Evolutionary conservation across 305 asterid genomes (phyloP), one percentile per base, ranked within the genome.

Genomic region (Andrographis paniculata): DNA sequence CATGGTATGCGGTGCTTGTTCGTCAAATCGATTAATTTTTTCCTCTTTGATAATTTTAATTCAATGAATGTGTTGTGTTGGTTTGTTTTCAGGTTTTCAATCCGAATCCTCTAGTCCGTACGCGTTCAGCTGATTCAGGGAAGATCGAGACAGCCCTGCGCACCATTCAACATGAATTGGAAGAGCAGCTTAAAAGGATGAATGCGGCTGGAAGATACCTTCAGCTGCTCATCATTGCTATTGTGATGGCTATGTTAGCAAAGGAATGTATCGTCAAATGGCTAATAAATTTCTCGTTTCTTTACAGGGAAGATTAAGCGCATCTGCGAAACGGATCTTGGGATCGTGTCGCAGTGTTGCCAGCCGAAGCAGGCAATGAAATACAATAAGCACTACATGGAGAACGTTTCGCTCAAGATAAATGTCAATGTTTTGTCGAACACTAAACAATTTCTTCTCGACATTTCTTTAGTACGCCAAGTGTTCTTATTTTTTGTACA

Each of bases 271-370:
- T 38, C 22, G 17, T 13, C 56, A 1, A 47, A 16, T 50, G 12
- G 63, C 41, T 43, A 21, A 16, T 20, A n/a, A n/a, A n/a, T 17
- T 40, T 8, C 15, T 14, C 50, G 43, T 19, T 20, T 38, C n/a
- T 53, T 50, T 48, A 13, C 74, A 86, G 98, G 91, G 20, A 66
- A 45, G 42, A 86, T 86, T 40, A 89, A 89, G 56, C 61, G 87
- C 14, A 58, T 80, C 0, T 89, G 96, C 22, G 96, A 89, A 53
- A 89, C 96, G 0, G 87, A 75, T 41, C 40, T 89, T 70, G 96
- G 92, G 9, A 82, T 89, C 67, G 95, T 89, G 30, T 74, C 95
- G 0, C 98, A 89, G 20, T 89, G 98, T 55, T 82, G 96, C 37
- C 79, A 66, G 49, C 92, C 98, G 1, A 61, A 2, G 48, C 71